Base-by-base conservation (phyloP, 148 eudicot species). In the Beta vulgaris region DNA sequence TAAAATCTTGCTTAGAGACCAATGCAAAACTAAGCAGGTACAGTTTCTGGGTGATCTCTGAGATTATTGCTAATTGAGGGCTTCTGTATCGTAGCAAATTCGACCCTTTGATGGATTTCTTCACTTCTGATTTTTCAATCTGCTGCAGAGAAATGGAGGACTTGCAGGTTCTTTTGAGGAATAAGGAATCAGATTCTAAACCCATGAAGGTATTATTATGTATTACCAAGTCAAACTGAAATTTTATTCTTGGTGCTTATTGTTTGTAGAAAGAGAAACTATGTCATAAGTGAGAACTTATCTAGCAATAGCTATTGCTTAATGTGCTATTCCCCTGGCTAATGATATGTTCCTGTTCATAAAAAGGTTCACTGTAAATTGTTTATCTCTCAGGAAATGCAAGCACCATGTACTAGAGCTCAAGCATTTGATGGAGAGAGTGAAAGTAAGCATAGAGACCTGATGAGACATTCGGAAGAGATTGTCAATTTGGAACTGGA, bases 401-500 rank as follows among this genome's bases (percentile, higher is more conserved):
- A 87, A 75, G 85, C 73, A 79, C 86, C 86, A 25, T 13, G 55
- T 46, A 25, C 61, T 68, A 73, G 74, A 43, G 70, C 79, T 79
- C 86, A 81, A 74, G 32, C 76, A 77, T 21, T 44, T 40, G 46
- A 37, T 44, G 39, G 78, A 37, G 80, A 79, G 64, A 75, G 66
- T 31, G 73, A 55, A 34, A 55, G 59, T 51, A 70, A 65, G 72
- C 61, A 68, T 49, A 84, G 66, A 72, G 73, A 54, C 73, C 34
- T 26, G 25, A 68, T 68, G 76, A 75, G 75, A 68, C 78, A 81
- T 39, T 70, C 77, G 31, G 94, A 92, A 80, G 87, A 87, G 68
- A 19, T 95, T 58, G 66, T 92, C 83, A 81, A 87, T 76, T 77
- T 95, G 74, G 92, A 92, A 69, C 85, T 95, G 79, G 98, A 95